These are phyloP conservation scores for Ceratobasidium sp. DNA, from an alignment of 1,284 basidiomycete genomes.

Conservation along the genomic window DNA sequence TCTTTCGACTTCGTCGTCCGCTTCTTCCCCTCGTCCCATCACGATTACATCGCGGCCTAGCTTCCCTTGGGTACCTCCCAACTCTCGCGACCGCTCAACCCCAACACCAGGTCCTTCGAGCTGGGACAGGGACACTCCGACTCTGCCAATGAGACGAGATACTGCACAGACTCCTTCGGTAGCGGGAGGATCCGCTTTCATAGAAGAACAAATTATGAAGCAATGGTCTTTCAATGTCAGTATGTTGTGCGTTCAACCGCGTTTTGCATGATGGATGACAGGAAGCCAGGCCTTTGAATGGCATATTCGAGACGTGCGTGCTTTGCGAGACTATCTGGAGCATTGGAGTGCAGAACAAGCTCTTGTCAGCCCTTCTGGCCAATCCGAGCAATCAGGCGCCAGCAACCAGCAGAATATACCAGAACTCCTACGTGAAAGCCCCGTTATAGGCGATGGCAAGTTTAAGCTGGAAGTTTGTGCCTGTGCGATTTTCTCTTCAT, in stretches of 20 bases:
- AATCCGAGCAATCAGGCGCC: slow-evolving; percentile 27
- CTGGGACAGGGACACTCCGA: slow-evolving; percentile 28
- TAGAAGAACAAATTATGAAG: slow-evolving; percentile 31
- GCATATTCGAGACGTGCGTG: slow-evolving; percentile 37
- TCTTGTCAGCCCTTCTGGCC: not conserved
- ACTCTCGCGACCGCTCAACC: slow-evolving; percentile 12
- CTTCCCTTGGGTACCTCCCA: slow-evolving; percentile 33
- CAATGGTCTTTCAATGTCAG: slow-evolving; percentile 36
- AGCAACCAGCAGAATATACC: slow-evolving; percentile 52
- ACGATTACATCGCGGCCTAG: slow-evolving; percentile 30
- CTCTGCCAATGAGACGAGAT: not conserved
- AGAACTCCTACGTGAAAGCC: slow-evolving; percentile 68
- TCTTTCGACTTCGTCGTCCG: slow-evolving; percentile 25
- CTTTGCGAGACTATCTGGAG: slow-evolving; percentile 35
- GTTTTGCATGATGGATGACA: not conserved
- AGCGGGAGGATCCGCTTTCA: not conserved
- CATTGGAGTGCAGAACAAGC: slow-evolving; percentile 31
- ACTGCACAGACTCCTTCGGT: not conserved
- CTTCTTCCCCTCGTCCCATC: slow-evolving; percentile 28
- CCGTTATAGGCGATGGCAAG: slow-evolving; percentile 71
- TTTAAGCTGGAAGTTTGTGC: slow-evolving; percentile 60
- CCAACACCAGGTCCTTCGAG: slow-evolving; percentile 29
- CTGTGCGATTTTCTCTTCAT: slow-evolving; percentile 43
- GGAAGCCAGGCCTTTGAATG: slow-evolving; percentile 38
- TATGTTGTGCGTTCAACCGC: not conserved